A percentile compares a stretch with the other conserved stretches of the same genome.
These are phyloP conservation scores for Inonotus hispidus DNA, from an alignment of 1,284 basidiomycete genomes.

Conservation along the genomic window DNA sequence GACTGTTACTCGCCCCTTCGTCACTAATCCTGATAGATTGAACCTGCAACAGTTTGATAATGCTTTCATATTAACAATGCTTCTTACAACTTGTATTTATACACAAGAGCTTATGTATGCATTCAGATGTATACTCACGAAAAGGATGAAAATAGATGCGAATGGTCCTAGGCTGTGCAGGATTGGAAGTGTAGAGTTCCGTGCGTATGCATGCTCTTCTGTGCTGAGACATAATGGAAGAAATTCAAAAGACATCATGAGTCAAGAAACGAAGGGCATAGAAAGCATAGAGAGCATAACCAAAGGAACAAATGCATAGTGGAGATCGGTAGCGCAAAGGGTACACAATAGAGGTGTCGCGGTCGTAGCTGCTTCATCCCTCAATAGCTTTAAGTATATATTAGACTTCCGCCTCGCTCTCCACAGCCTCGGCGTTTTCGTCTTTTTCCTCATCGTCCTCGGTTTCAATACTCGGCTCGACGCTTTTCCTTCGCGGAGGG, in stretches of 20 bases:
- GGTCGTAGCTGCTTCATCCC: background rate
- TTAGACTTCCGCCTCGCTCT: constrained; percentile 11
- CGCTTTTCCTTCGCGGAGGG: background rate
- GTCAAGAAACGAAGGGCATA: background rate
- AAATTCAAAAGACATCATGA: background rate
- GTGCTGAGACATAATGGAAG: background rate
- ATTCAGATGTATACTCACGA: background rate
- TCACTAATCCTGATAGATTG: background rate
- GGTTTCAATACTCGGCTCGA: background rate
- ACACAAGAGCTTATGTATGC: background rate
- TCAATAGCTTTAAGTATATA: background rate
- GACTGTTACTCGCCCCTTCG: background rate
- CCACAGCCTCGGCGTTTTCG: background rate
- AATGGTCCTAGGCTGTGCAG: background rate
- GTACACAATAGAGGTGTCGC: constrained; percentile 4
- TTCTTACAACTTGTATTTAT: background rate
- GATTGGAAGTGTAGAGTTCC: background rate
- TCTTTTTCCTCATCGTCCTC: background rate
- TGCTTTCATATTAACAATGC: background rate
- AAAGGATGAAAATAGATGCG: background rate
- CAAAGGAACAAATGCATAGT: background rate
- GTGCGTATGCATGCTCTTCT: background rate
- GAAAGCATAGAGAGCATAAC: background rate
- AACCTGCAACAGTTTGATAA: background rate
- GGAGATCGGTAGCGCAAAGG: background rate